A percentile compares a stretch with the other conserved stretches of the same genome.
Conservation (phyloP, 331 rosid genomes). For the Cucumis variabilis region DNA sequence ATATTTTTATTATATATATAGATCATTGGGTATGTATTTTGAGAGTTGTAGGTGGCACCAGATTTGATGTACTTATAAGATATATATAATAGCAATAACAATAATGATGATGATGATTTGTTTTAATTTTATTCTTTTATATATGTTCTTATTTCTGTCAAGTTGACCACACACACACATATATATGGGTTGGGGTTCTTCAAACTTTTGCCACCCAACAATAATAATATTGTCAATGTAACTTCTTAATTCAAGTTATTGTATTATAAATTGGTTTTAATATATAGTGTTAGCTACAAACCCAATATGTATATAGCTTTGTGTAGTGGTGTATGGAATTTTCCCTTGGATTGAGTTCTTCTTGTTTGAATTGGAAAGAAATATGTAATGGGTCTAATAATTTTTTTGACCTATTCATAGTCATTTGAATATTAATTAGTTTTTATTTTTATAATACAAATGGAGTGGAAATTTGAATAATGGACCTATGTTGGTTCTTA, state of each 20-base stretch:
- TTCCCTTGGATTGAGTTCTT: background rate
- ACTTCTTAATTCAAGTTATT: too few species aligned
- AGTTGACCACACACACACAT: background rate
- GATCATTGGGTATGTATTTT: background rate
- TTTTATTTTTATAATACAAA: too few species aligned
- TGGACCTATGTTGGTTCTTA: too few species aligned
- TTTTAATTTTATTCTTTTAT: background rate
- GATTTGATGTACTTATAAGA: background rate
- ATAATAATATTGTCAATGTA: too few species aligned
- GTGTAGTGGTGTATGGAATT: background rate
- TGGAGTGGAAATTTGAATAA: too few species aligned
- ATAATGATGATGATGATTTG: background rate
- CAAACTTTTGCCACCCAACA: background rate
- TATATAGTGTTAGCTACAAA: constrained; percentile 7
- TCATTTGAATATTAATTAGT: too few species aligned
- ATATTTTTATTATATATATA: background rate
- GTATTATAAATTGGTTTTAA: background rate
- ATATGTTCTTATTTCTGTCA: background rate
- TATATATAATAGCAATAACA: too few species aligned
- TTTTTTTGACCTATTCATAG: background rate
- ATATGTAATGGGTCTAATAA: background rate
- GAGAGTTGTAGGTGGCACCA: background rate
- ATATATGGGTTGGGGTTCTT: background rate
- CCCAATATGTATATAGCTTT: background rate
- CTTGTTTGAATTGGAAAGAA: background rate